These are phyloP conservation scores for Candida albicans DNA, from an alignment of 1,139 yeast species.

Conservation along the genomic window DNA sequence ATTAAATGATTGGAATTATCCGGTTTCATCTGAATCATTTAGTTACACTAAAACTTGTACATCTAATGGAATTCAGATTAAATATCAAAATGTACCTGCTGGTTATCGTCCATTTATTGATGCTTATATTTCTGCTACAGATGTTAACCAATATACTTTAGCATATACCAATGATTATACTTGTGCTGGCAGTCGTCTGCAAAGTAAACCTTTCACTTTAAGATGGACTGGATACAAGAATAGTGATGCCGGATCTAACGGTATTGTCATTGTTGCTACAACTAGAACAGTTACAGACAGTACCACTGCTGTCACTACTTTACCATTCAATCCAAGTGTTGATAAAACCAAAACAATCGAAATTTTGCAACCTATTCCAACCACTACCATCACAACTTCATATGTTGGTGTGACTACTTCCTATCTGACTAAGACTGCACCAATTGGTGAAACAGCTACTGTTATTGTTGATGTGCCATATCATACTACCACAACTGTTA, in stretches of 20 bases:
- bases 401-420: constrained; percentile 6
- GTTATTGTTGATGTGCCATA: constrained; percentile 15
- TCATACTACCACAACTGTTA: constrained; percentile 10
- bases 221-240: constrained; percentile 14
- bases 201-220: constrained; percentile 1
- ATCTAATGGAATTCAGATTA: constrained; percentile 12
- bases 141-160: background rate
- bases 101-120: constrained; percentile 34
- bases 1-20: constrained; percentile 24
- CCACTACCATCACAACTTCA: constrained; percentile 9
- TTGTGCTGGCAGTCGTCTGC: constrained; percentile 13
- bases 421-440: constrained; percentile 10
- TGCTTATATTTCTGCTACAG: constrained; percentile 12
- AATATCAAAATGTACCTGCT: constrained; percentile 27
- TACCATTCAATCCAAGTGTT: constrained; percentile 11
- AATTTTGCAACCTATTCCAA: constrained; percentile 18
- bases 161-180: constrained; percentile 17
- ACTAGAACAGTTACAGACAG: constrained; percentile 27
- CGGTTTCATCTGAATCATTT: constrained; percentile 13
- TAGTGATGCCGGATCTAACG: constrained; percentile 20
- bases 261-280: constrained; percentile 20
- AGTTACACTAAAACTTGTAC: constrained; percentile 18
- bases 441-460: constrained; percentile 2
- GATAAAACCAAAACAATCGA: constrained; percentile 21
- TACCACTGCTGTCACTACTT: constrained; percentile 21